phyloP scores from a whole-genome alignment of 345 rosid genomes.

The Acer saccharum region DNA sequence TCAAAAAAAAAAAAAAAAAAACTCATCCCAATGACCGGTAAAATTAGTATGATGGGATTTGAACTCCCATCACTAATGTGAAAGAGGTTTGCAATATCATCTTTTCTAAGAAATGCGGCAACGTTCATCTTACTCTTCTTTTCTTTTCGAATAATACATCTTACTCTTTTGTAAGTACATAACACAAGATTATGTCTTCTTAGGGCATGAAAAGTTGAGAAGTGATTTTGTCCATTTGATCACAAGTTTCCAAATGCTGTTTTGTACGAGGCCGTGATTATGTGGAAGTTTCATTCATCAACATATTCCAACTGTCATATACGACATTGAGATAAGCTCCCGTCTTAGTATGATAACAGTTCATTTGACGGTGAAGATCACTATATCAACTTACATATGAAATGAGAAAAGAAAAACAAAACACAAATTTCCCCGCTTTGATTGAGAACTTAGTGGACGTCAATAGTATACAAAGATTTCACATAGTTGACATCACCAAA shows the following conservation, averaged over 20 bases:
- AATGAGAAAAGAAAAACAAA: too few species aligned
- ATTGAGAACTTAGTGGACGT: neutral
- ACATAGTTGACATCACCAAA: conserved; percentile 6
- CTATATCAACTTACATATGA: neutral
- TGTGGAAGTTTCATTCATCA: neutral
- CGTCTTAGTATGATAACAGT: neutral
- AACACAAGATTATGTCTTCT: neutral
- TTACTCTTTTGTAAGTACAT: neutral
- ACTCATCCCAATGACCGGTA: too few species aligned
- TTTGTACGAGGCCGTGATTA: neutral
- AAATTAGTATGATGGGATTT: too few species aligned
- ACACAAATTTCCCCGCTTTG: neutral
- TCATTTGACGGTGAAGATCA: neutral
- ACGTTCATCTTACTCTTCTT: too few species aligned
- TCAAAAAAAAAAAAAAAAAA: too few species aligned
- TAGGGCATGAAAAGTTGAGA: neutral
- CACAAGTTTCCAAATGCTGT: neutral
- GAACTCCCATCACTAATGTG: too few species aligned
- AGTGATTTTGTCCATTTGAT: neutral
- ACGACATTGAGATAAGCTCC: neutral
- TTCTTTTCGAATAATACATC: neutral
- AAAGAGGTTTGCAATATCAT: too few species aligned
- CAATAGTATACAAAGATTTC: neutral
- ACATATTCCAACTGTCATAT: neutral
- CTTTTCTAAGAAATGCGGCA: too few species aligned